These are phyloP conservation scores for Moesziomyces sp. DNA, from an alignment of 1,284 basidiomycete genomes.

Conservation along the genomic window DNA sequence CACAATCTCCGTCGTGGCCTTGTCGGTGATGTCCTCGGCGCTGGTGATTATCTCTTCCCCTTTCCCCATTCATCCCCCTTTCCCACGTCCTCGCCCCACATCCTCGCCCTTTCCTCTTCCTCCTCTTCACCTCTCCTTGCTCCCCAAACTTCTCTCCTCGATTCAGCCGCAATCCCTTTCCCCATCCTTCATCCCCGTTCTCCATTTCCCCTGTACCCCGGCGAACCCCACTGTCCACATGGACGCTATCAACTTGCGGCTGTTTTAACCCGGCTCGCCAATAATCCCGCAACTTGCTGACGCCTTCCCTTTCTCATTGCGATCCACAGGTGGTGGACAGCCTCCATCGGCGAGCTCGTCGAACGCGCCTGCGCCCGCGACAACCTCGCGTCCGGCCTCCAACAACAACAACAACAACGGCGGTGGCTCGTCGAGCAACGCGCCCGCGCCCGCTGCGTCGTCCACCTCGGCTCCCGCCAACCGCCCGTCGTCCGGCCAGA, in stretches of 20 bases:
- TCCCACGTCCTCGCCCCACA: not conserved
- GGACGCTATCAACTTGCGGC: too few relatives aligned
- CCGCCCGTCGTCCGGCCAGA: slow-evolving; percentile 8
- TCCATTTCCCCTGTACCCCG: too few relatives aligned
- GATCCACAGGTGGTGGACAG: slow-evolving; percentile 7
- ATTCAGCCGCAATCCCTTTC: too few relatives aligned
- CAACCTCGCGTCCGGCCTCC: slow-evolving; percentile 7
- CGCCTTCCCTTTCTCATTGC: not conserved
- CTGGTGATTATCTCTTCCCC: slow-evolving; percentile 44
- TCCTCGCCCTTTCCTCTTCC: not conserved
- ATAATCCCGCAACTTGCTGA: slow-evolving; percentile 5
- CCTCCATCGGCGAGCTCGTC: slow-evolving; percentile 20
- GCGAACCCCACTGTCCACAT: too few relatives aligned
- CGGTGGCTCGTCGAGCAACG: slow-evolving; percentile 6
- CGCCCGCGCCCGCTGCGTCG: slow-evolving; percentile 22
- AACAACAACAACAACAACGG: slow-evolving; percentile 5
- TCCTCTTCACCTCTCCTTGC: not conserved
- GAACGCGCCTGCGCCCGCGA: slow-evolving; percentile 12
- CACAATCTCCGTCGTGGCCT: slow-evolving; percentile 34
- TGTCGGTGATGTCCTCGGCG: slow-evolving; percentile 42
- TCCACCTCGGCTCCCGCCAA: slow-evolving; percentile 15
- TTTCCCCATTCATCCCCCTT: not conserved
- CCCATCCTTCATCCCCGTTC: too few relatives aligned
- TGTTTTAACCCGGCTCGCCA: too few relatives aligned
- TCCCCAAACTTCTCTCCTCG: not conserved